Evolutionary conservation across 1,284 basidiomycete species (phyloP).

Genomic region (Entoloma clypeatum): DNA sequence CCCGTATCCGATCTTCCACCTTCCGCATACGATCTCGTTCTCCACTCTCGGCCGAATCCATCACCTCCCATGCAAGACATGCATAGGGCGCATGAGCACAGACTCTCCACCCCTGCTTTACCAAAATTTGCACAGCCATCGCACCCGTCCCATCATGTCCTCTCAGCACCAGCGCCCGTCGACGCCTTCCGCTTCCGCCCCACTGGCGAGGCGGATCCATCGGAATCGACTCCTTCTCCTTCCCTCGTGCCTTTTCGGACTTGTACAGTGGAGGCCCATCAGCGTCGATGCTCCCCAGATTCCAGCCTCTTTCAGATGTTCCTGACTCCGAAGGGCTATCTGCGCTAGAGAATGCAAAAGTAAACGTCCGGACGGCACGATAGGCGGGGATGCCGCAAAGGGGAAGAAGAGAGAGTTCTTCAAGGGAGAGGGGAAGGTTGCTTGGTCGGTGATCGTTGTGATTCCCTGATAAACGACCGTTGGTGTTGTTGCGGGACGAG

Average conservation of each 20-base stretch:
- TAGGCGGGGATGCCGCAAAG: conserved; percentile 73
- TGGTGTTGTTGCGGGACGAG: conserved; percentile 10
- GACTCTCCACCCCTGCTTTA: conserved; percentile 58
- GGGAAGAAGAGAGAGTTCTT: conserved; percentile 78
- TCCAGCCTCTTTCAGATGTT: conserved; percentile 1
- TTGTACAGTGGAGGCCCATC: not conserved
- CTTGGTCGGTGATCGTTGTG: conserved; percentile 6
- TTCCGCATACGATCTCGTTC: conserved; percentile 24
- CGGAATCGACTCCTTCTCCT: conserved; percentile 12
- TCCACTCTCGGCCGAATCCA: conserved; percentile 26
- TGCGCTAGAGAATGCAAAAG: conserved; percentile 33
- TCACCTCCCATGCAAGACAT: conserved; percentile 15
- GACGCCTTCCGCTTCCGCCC: conserved; percentile 17
- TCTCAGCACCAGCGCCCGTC: conserved; percentile 63
- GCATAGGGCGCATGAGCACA: conserved; percentile 58
- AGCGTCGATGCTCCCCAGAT: conserved; percentile 9
- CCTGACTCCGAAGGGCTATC: conserved; percentile 12
- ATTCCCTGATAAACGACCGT: no score
- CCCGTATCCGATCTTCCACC: conserved; percentile 52
- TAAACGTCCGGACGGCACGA: conserved; percentile 67
- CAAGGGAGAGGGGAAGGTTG: conserved; percentile 45
- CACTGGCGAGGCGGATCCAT: conserved; percentile 1
- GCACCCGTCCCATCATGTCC: conserved; percentile 77
- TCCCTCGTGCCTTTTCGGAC: not conserved
- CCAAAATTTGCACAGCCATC: conserved; percentile 72